A percentile compares a stretch with the other conserved stretches of the same genome.
Conservation (phyloP, 805 yeast genomes). For the Metschnikowia lunata region DNA sequence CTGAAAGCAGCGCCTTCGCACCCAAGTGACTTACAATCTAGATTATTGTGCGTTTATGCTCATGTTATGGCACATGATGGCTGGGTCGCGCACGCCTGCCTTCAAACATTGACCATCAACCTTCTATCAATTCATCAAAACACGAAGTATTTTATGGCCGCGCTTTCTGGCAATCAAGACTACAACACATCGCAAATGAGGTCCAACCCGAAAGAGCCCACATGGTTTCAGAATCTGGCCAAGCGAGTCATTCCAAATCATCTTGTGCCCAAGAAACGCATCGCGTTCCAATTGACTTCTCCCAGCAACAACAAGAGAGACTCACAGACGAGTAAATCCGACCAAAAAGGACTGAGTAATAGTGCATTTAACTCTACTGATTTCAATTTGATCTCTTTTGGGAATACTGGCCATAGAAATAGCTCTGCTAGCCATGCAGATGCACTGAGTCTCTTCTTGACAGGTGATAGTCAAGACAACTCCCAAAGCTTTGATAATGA, state of each 20-base stretch:
- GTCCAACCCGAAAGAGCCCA: slow-evolving; percentile 17
- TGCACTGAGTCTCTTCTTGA: slow-evolving; percentile 12
- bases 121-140: too few relatives aligned
- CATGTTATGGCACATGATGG: too few relatives aligned
- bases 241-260: slow-evolving; percentile 40
- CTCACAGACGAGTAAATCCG: slow-evolving; percentile 3
- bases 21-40: too few relatives aligned
- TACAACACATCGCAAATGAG: neutral
- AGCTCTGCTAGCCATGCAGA: slow-evolving; percentile 17
- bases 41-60: too few relatives aligned
- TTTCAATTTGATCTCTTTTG: slow-evolving; percentile 35
- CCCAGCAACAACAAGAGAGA: slow-evolving; percentile 16
- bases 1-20: too few relatives aligned
- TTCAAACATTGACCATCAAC: too few relatives aligned
- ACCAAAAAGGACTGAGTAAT: neutral
- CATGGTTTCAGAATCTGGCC: slow-evolving; percentile 35
- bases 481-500: slow-evolving; percentile 26
- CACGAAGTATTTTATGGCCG: slow-evolving; percentile 1
- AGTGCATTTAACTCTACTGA: slow-evolving; percentile 9
- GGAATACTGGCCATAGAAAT: slow-evolving; percentile 20
- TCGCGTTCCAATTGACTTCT: slow-evolving; percentile 35
- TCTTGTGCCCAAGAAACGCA: slow-evolving; percentile 36
- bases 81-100: neutral
- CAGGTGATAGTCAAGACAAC: slow-evolving; percentile 21
- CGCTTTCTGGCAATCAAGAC: slow-evolving; percentile 10